Evolutionary conservation across 139 green algal genomes (phyloP).

Genomic region (Volvox reticuliferus): DNA sequence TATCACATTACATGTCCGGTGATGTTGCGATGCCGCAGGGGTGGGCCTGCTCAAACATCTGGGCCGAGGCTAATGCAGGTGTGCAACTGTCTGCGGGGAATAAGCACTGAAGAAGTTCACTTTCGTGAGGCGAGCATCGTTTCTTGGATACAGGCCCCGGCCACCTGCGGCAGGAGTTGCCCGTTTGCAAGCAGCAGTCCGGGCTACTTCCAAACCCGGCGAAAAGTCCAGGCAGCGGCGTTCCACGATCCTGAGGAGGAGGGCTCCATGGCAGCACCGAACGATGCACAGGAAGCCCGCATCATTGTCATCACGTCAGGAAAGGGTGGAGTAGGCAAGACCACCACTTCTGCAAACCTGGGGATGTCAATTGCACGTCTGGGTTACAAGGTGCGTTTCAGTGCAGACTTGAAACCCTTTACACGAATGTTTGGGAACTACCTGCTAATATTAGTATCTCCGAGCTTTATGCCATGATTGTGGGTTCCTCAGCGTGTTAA

Average conservation of each 20-base stretch:
- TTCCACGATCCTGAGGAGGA: constrained; percentile 23
- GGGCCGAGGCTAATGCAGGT: not conserved
- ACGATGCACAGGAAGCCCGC: constrained; percentile 52
- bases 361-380: constrained; percentile 92
- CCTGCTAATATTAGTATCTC: not conserved
- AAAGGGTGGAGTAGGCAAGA: constrained; percentile 93
- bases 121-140: not conserved
- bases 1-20: not conserved
- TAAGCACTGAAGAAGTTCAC: not conserved
- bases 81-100: not conserved
- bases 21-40: not conserved
- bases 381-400: constrained; percentile 81
- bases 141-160: not conserved
- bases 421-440: no score
- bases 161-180: constrained; percentile 23
- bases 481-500: not conserved
- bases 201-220: not conserved
- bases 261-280: not conserved
- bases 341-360: constrained; percentile 90
- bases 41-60: constrained; percentile 2
- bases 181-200: not conserved
- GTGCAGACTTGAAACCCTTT: no score
- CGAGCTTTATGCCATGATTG: not conserved
- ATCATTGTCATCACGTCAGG: constrained; percentile 88
- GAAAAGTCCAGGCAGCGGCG: not conserved